These are phyloP conservation scores for Elsinoe fawcettii DNA, from an alignment of 2,329 filamentous ascomycete species.

Conservation along the genomic window DNA sequence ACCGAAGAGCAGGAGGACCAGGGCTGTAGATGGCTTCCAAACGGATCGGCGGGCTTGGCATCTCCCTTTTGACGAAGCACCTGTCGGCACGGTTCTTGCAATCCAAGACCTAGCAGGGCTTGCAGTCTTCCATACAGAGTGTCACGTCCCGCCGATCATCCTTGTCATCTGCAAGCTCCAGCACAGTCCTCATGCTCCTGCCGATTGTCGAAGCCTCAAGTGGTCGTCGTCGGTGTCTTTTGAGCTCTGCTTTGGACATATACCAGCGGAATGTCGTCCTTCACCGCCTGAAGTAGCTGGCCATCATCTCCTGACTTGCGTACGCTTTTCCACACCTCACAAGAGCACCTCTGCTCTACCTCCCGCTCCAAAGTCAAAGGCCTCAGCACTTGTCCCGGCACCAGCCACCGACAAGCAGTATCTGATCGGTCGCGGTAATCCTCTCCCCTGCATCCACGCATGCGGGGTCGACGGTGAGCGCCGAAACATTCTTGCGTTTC, in stretches of 20 bases:
- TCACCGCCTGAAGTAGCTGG: background rate
- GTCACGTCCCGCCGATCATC: background rate
- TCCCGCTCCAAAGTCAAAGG: background rate
- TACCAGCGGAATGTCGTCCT: background rate
- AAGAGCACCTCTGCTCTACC: background rate
- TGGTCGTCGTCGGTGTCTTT: background rate
- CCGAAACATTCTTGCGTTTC: slow-evolving; percentile 35
- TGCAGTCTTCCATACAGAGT: slow-evolving; percentile 37
- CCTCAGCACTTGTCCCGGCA: slow-evolving; percentile 41
- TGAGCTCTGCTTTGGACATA: background rate
- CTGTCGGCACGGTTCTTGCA: slow-evolving; percentile 49
- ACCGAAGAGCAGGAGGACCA: slow-evolving; percentile 18
- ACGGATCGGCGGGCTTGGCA: slow-evolving; percentile 34
- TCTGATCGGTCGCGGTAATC: slow-evolving; percentile 61
- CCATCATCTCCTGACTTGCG: slow-evolving; percentile 34
- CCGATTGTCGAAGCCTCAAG: background rate
- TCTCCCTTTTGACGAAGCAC: slow-evolving; percentile 37
- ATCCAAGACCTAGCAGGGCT: slow-evolving; percentile 47
- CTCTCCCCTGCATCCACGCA: slow-evolving; percentile 48
- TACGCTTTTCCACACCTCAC: slow-evolving; percentile 37
- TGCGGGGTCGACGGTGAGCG: slow-evolving; percentile 50
- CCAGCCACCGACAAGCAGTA: slow-evolving; percentile 45
- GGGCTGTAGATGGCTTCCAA: slow-evolving; percentile 37
- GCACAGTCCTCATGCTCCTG: background rate
- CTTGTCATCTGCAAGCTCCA: slow-evolving; percentile 15